phyloP scores from a whole-genome alignment of 2,329 filamentous ascomycete species.

The Diaporthe longicolla region DNA sequence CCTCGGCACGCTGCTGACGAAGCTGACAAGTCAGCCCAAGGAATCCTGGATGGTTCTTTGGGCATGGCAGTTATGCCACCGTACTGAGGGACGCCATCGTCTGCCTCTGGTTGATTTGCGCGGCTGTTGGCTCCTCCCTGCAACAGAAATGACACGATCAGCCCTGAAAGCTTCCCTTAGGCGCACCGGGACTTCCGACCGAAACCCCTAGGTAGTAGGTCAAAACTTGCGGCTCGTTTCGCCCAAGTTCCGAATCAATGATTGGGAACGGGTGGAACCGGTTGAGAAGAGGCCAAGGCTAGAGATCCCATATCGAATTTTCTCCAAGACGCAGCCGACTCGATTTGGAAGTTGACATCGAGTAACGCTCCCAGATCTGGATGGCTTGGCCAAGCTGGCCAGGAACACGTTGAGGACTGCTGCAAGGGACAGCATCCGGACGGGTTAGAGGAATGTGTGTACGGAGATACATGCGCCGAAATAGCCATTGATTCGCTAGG shows the following conservation, averaged over 20 bases:
- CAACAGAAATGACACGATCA: constrained; percentile 15
- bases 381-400: constrained; percentile 21
- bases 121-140: constrained; percentile 22
- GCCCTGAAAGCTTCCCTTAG: neutral
- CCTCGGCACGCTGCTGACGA: constrained; percentile 24
- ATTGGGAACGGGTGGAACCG: constrained; percentile 31
- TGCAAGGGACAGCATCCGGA: constrained; percentile 37
- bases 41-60: constrained; percentile 5
- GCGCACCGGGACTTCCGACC: constrained; percentile 28
- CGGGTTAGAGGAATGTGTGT: constrained; percentile 12
- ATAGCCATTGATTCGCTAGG: constrained; percentile 23
- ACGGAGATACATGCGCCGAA: constrained; percentile 32
- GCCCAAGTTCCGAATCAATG: constrained; percentile 42
- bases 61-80: constrained; percentile 19
- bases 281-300: constrained; percentile 20
- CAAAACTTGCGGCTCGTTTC: constrained; percentile 40
- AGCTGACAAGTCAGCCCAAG: constrained; percentile 31
- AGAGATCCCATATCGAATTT: constrained; percentile 8
- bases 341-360: constrained; percentile 37
- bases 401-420: constrained; percentile 25
- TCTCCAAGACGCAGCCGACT: constrained; percentile 18
- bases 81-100: constrained; percentile 1
- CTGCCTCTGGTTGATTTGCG: constrained; percentile 14
- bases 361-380: constrained; percentile 35
- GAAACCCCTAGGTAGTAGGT: constrained; percentile 34